A percentile compares a stretch with the other conserved stretches of the same genome.
Evolutionary conservation across 495 filamentous ascomycete species (phyloP).

Genomic region (Aspergillus ellipticus): DNA sequence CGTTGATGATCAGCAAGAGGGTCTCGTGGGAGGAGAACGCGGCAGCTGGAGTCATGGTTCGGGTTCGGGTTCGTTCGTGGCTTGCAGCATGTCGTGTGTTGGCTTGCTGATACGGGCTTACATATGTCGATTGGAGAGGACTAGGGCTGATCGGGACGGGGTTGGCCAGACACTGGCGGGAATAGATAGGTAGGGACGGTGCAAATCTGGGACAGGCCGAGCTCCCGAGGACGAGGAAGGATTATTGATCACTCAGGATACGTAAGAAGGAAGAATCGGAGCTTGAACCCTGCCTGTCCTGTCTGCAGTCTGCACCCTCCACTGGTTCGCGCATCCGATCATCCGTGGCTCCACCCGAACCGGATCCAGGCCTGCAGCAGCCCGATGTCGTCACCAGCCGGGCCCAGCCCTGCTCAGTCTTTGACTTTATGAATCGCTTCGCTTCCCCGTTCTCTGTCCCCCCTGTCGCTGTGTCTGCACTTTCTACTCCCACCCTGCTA

Average conservation of each 20-base stretch:
- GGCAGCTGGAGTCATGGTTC: not conserved
- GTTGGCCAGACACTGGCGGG: not conserved
- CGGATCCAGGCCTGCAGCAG: not conserved
- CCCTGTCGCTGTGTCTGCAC: not conserved
- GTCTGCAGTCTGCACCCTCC: too few species aligned
- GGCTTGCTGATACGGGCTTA: too few species aligned
- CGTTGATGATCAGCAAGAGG: not conserved
- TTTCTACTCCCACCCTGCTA: not conserved
- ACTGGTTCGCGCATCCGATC: not conserved
- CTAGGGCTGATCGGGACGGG: not conserved
- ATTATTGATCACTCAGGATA: not conserved
- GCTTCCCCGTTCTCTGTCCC: not conserved
- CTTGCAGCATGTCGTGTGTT: not conserved
- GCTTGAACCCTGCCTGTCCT: not conserved
- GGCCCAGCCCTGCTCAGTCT: not conserved
- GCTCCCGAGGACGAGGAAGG: too few species aligned
- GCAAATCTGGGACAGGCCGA: not conserved
- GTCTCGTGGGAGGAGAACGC: too few species aligned
- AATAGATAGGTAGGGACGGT: not conserved
- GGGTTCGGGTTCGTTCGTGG: not conserved
- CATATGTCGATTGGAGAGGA: not conserved
- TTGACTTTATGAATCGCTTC: not conserved
- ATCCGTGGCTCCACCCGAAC: not conserved
- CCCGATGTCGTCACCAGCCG: not conserved
- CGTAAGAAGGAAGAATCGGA: not conserved